These are phyloP conservation scores for Carallia pectinifolia DNA, from an alignment of 345 rosid genomes.

Conservation along the genomic window DNA sequence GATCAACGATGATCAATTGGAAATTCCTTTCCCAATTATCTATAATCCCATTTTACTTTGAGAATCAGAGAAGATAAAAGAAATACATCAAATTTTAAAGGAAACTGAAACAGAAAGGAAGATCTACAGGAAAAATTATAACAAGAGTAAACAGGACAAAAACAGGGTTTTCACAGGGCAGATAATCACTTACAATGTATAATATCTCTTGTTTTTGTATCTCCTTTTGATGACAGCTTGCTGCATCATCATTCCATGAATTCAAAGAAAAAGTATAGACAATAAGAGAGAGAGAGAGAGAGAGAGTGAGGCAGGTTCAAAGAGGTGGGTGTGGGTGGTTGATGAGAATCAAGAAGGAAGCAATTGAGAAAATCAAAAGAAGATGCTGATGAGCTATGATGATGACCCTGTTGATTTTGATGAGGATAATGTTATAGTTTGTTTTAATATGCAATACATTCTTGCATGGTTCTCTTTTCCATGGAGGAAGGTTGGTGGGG, in stretches of 20 bases:
- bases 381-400: conserved; percentile 16
- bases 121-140: background rate
- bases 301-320: conserved; percentile 33
- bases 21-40: background rate
- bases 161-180: conserved; percentile 11
- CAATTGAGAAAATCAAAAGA: background rate
- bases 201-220: conserved; percentile 4
- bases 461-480: background rate
- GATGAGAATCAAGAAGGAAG: conserved; percentile 29
- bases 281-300: background rate
- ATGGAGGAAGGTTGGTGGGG: conserved; percentile 27
- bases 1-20: background rate
- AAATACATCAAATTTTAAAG: background rate
- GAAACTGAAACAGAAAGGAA: background rate
- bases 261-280: conserved; percentile 38
- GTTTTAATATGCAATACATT: conserved; percentile 10
- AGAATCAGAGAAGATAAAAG: background rate
- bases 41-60: background rate
- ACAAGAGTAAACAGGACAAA: conserved; percentile 4
- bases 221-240: conserved; percentile 13
- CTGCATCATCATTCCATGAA: conserved; percentile 38
- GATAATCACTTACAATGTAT: conserved; percentile 4
- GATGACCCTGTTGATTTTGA: conserved; percentile 15
- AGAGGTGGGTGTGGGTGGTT: conserved; percentile 36
- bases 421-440: conserved; percentile 19